Percentiles rank a stretch among this genome's conserved stretches.
These are phyloP conservation scores for Nakazawaea pomicola DNA, from an alignment of 805 yeast species.

Conservation along the genomic window DNA sequence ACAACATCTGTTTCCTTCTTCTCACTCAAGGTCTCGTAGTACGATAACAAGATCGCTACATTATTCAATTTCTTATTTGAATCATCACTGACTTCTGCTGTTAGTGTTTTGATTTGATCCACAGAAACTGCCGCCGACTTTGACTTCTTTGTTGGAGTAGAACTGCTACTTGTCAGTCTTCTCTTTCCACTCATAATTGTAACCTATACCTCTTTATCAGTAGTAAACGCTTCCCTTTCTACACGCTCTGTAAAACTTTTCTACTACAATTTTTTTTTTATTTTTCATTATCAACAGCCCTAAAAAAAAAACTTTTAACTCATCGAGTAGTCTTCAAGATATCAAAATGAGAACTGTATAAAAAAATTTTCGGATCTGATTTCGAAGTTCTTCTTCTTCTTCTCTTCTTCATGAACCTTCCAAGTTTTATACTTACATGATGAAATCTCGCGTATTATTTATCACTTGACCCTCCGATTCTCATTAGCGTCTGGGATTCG, in stretches of 20 bases:
- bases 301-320: too few species aligned
- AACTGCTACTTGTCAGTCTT: background rate
- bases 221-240: too few species aligned
- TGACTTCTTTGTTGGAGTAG: conserved; percentile 9
- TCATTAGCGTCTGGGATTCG: background rate
- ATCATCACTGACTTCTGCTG: conserved; percentile 27
- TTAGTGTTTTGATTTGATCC: conserved; percentile 20
- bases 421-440: conserved; percentile 60
- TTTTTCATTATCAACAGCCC: too few species aligned
- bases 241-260: too few species aligned
- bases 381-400: conserved; percentile 17
- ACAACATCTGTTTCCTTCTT: conserved; percentile 19
- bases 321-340: too few species aligned
- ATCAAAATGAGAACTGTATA: background rate
- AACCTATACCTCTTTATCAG: background rate
- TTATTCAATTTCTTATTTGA: conserved; percentile 53
- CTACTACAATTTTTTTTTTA: too few species aligned
- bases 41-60: conserved; percentile 40
- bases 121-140: conserved; percentile 14
- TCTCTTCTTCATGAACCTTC: conserved; percentile 46
- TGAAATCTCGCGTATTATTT: conserved; percentile 51
- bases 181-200: background rate
- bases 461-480: conserved; percentile 8
- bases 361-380: conserved; percentile 16
- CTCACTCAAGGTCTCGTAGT: conserved; percentile 24